Evolutionary conservation across 1,139 yeast genomes (phyloP), one percentile per base, ranked within the genome.

Genomic region (Yamadazyma spencermartinsiae): DNA sequence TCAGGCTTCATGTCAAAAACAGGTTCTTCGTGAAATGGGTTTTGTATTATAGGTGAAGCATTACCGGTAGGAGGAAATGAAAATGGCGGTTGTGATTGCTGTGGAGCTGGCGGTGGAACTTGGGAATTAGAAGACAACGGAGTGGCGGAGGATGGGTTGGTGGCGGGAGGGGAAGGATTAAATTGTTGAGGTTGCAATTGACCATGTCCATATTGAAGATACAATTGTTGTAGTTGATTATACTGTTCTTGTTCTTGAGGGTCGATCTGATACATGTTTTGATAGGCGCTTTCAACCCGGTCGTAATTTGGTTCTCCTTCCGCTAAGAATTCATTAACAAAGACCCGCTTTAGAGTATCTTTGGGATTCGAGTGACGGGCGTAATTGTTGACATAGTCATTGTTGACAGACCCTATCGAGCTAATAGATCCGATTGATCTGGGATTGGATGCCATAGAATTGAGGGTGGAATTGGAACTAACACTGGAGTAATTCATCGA

Each of bases 261-360:
- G n/a, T 28, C 31, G 4, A 28, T 16, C 16, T 28, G 31, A 16
- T 28, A 28, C 20, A 28, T 14, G 9, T 32, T 23, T 7, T 32
- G 28, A 12, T 24, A 25, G 4, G 35, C 35, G 18, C 21, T n/a
- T 15, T 21, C 29, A 9, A 32, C 15, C 11, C 23, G 16, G n/a
- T 12, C 21, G 13, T 14, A 15, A 14, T 32, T 29, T 12, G 31
- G 31, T 17, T 23, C 16, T 6, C 8, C 10, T 32, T 25, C 34
- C 7, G 8, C 23, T 12, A 32, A 32, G 14, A 25, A 19, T 12
- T 32, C 35, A 17, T 46, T 51, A 38, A 54, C 54, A 6, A 56
- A 30, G 1, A 59, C 58, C 28, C 43, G 30, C 23, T 55, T 42
- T 24, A 56, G 42, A 25, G 54, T 53, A 17, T 56, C 54, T 24